Base-by-base conservation (phyloP, 1,284 basidiomycete species). In the Mycena sp. region DNA sequence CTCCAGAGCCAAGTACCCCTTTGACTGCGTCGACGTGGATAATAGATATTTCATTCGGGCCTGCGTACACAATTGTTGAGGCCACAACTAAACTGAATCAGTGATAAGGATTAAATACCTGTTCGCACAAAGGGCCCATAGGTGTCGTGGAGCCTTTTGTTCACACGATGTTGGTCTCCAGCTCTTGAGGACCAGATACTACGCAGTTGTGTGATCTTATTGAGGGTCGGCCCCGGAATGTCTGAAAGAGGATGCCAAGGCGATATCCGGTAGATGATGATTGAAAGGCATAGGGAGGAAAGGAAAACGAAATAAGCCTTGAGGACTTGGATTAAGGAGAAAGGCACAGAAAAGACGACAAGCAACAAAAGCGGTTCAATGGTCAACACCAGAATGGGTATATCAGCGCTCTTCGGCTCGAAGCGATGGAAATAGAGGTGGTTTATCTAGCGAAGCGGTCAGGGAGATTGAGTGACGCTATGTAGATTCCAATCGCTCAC, bases 11-110 rank as follows among this genome's bases (percentile, higher is more conserved):
- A 37, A 51, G 50, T 32, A 35, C 37, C 26, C 35, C 32, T 37
- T 32, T 35, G 38, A 51, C 38, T 25, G 50, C 50, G 50, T 51
- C 50, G 37, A 51, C 50, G 37, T 51, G 50, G 25, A 51, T 35
- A 40, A 51, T 35, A 40, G 50, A 51, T 37, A 51, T 32, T 32
- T 37, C 50, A 40, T 82, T 82, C 28, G 81, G 81, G 30, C 81
- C 81, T 83, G 29, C 12, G 19, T 1, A 35, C 32, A 35, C 7
- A 35, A n/a, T n/a, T n/a, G n/a, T n/a, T n/a, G 32, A 35, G 32
- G 32, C 53, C 7, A 3, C 40, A 66, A 37, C 19, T 51, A 17
- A 53, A 41, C 9, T 17, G 6, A 19, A 21, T 12, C 7, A 26
- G 25, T 23, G 16, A 45, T 19, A 4, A 7, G 32, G 26, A 40